phyloP scores from a whole-genome alignment of 2,329 filamentous ascomycete species.

The Aspergillus amoenus region DNA sequence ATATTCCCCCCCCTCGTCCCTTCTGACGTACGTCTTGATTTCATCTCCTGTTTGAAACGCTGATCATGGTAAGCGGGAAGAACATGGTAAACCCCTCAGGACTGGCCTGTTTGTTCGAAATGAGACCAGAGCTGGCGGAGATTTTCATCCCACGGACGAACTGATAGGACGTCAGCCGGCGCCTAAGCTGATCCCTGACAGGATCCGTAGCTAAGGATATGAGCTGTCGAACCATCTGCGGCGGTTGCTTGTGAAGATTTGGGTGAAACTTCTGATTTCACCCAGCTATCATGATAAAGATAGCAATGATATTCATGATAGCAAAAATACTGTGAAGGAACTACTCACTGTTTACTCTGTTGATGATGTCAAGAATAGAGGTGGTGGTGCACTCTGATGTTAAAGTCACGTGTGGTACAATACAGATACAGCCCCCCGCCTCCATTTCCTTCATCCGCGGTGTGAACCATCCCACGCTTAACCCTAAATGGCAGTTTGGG shows the following conservation, averaged over 20 bases:
- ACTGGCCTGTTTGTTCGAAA: neutral
- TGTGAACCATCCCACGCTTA: neutral
- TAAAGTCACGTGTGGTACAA: slow-evolving; percentile 17
- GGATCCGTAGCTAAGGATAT: slow-evolving; percentile 1
- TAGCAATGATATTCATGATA: neutral
- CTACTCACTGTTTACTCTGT: neutral
- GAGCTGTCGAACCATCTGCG: slow-evolving; percentile 4
- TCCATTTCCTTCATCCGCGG: neutral
- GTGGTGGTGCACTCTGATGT: neutral
- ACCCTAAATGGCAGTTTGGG: neutral
- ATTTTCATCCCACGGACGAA: neutral
- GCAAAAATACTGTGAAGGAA: neutral
- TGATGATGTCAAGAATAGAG: neutral
- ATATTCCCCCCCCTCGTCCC: neutral
- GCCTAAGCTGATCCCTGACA: slow-evolving; percentile 3
- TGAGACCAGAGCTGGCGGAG: neutral
- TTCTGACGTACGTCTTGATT: neutral
- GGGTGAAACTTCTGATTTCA: neutral
- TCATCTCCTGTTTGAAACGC: neutral
- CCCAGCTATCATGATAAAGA: neutral
- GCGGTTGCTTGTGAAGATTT: neutral
- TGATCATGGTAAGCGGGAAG: neutral
- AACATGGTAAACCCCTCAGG: neutral
- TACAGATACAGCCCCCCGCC: slow-evolving; percentile 7
- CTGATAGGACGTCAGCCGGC: neutral